These are phyloP conservation scores for Dictyophora rubrovolvata DNA, from an alignment of 768 basidiomycete species.

Conservation along the genomic window DNA sequence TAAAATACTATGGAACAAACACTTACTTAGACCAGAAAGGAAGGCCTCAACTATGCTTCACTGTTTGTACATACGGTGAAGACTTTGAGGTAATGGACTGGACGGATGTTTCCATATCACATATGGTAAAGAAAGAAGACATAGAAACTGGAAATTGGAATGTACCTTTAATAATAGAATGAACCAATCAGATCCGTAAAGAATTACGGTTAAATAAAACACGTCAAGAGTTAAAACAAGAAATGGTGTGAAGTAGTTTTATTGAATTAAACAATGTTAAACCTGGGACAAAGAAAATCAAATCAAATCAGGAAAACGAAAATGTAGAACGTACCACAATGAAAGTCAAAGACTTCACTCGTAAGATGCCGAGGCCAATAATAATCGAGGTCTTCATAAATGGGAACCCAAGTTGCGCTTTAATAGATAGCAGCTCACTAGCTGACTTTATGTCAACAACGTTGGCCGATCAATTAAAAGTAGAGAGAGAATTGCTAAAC, in stretches of 20 bases:
- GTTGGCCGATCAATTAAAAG: slow-evolving; percentile 20
- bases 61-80: neutral
- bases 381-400: slow-evolving; percentile 7
- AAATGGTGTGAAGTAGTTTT: neutral
- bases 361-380: neutral
- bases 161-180: neutral
- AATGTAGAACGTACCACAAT: neutral
- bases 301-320: neutral
- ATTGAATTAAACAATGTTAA: neutral
- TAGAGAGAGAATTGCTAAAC: slow-evolving; percentile 16
- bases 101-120: neutral
- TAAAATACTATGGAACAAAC: neutral
- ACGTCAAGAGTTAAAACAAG: neutral
- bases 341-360: neutral
- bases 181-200: neutral
- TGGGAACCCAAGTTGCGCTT: slow-evolving; percentile 3
- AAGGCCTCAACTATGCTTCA: neutral
- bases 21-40: neutral
- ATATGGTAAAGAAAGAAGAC: neutral
- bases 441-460: slow-evolving; percentile 15
- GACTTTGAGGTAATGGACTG: neutral
- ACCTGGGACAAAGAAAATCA: neutral
- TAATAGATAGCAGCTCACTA: slow-evolving; percentile 13
- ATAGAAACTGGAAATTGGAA: neutral
- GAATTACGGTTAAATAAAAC: too few relatives aligned